Base-by-base conservation (phyloP, 371 early-diverging fungal species). In the Haplosporangium sp. region DNA sequence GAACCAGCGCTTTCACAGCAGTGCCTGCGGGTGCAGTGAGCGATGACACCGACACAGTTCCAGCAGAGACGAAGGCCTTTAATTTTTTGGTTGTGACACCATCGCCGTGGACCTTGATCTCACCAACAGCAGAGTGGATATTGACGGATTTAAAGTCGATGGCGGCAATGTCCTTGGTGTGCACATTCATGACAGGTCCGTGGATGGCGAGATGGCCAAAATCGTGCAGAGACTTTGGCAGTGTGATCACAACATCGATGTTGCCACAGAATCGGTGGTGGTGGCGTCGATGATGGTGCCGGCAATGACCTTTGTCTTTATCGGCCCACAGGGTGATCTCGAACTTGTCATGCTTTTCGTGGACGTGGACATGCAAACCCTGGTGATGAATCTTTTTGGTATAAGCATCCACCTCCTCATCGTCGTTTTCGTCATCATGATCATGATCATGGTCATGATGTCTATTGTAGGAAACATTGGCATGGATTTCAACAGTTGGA, bases 261-360 rank as follows among this genome's bases (percentile, higher is more conserved):
- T 40, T 38, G 18, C 50, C 73, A 40, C 73, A 72, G 52, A 72
- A 66, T 58, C 40, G 48, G 45, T 42, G 54, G 41, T 23, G 61
- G 8, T 56, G 18, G n/a, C 50, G 42, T 16, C 18, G 38, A 36
- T 36, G 36, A 46, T 45, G 47, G 40, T 45, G 60, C 7, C 23
- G 50, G 16, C 48, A 12, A 40, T 46, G 36, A 29, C 37, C 23
- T 40, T 20, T 16, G 42, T 62, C 18, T 11, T 53, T 45, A 20
- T 62, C 54, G 4, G 54, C 62, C 62, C 54, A 62, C 16, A 62
- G 18, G 38, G 18, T 16, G 43, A 62, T 42, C 9, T 21, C 36
- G 21, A 62, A 53, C 29, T 20, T 20, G 54, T 14, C 29, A 23
- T 52, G 45, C 5, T 54, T n/a, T 7, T 62, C 62, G 43, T 42